Evolutionary conservation across 2,329 filamentous ascomycete genomes (phyloP).

Genomic region (Fusarium multiceps): DNA sequence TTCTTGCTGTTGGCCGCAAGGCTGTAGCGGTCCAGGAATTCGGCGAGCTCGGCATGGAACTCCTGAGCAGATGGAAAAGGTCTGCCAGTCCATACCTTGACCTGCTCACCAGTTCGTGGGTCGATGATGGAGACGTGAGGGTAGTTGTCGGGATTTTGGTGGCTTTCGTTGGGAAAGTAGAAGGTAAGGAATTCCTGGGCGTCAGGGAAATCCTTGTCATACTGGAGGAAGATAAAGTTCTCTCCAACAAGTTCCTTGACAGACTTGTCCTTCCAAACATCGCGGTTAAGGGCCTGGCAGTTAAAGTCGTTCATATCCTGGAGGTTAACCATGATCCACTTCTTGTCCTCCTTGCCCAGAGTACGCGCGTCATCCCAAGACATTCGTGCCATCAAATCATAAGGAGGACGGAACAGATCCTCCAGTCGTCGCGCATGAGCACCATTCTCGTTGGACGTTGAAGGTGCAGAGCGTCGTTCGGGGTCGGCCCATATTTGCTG

Average conservation of each 20-base stretch:
- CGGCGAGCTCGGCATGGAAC: conserved; percentile 90
- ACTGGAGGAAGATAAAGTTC: conserved; percentile 96
- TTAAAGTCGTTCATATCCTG: conserved; percentile 94
- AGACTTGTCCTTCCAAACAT: conserved; percentile 91
- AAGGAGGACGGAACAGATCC: conserved; percentile 91
- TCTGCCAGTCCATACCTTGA: conserved; percentile 92
- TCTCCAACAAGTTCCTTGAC: conserved; percentile 85
- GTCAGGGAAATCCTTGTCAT: conserved; percentile 83
- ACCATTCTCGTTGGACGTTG: conserved; percentile 58
- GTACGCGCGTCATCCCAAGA: conserved; percentile 88
- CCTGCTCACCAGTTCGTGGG: conserved; percentile 93
- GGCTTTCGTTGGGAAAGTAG: conserved; percentile 78
- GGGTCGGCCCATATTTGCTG: conserved; percentile 55
- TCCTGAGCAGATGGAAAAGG: conserved; percentile 81
- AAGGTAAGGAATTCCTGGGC: conserved; percentile 87
- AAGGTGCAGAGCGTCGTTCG: conserved; percentile 32
- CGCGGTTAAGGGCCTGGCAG: conserved; percentile 92
- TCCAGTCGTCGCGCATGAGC: conserved; percentile 82
- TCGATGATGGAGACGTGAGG: conserved; percentile 97
- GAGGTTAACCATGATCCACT: conserved; percentile 96
- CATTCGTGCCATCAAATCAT: conserved; percentile 84
- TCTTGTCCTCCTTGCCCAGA: conserved; percentile 86
- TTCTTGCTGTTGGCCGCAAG: conserved; percentile 90
- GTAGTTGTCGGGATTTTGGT: conserved; percentile 88
- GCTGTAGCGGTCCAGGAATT: conserved; percentile 98